A percentile compares a stretch with the other conserved stretches of the same genome.
phyloP scores from a whole-genome alignment of 140 eudicot genomes.

The Erigeron philadelphicus region DNA sequence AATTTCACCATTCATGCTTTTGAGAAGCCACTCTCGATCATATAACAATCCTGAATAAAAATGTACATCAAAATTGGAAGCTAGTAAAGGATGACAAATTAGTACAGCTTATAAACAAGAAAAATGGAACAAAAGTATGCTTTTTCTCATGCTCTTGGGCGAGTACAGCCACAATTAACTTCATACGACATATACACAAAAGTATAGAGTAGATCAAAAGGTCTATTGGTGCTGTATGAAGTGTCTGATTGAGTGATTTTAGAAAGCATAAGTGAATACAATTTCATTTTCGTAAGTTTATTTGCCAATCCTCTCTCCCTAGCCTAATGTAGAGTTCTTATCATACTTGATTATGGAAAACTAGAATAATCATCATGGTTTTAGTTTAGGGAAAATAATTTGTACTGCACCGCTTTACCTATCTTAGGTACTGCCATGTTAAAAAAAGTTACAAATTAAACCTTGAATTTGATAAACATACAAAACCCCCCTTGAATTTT shows the following conservation, averaged over 20 bases:
- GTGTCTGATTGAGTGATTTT: not conserved
- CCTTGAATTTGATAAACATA: no score
- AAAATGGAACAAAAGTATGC: not conserved
- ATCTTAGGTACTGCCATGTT: no score
- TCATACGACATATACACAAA: not conserved
- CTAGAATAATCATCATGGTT: not conserved
- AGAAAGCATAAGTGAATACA: not conserved
- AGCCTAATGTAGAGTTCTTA: not conserved
- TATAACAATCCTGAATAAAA: constrained; percentile 63
- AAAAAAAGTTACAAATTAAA: no score
- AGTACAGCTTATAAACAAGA: not conserved
- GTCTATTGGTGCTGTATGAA: not conserved
- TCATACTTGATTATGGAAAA: not conserved
- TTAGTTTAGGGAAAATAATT: no score
- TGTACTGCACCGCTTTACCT: no score
- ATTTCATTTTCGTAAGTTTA: not conserved
- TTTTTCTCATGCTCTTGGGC: not conserved
- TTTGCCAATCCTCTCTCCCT: not conserved
- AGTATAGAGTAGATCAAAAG: not conserved
- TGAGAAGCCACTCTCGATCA: constrained; percentile 96
- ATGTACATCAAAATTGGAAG: not conserved
- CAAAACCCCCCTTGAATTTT: no score
- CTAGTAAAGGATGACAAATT: not conserved
- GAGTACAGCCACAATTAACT: not conserved
- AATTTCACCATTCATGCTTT: constrained; percentile 72